Percentiles rank a stretch among this genome's conserved stretches.
Conservation (phyloP, 2,329 filamentous ascomycete genomes). For the Penicillium brevicompactum region DNA sequence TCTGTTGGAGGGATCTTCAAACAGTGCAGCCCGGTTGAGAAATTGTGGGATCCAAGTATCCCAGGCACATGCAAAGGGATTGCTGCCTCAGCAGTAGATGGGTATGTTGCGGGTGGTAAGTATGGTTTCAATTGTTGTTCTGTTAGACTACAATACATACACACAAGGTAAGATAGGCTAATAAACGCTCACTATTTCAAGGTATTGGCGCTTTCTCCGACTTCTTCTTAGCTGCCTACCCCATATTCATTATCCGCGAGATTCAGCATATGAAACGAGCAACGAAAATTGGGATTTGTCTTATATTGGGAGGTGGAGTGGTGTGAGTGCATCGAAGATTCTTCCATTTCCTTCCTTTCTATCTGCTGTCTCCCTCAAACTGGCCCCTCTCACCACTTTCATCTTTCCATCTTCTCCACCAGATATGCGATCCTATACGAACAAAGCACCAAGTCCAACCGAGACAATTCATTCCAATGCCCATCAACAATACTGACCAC, state of each 20-base stretch:
- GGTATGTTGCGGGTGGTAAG: background rate
- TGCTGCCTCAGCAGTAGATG: background rate
- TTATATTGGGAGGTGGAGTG: slow-evolving; percentile 21
- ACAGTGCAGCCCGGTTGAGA: background rate
- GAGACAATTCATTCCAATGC: too few relatives aligned
- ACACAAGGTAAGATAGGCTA: too few relatives aligned
- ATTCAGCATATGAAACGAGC: slow-evolving; percentile 19
- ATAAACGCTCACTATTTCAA: background rate
- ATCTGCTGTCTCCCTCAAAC: too few relatives aligned
- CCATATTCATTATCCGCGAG: slow-evolving; percentile 19
- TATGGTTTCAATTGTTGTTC: background rate
- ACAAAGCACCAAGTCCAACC: too few relatives aligned
- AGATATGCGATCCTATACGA: too few relatives aligned
- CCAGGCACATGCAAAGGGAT: background rate
- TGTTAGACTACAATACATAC: background rate
- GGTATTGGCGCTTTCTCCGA: slow-evolving; percentile 16
- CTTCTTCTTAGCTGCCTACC: slow-evolving; percentile 20
- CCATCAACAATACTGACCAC: background rate
- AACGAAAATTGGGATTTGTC: slow-evolving; percentile 19
- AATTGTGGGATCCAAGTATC: background rate
- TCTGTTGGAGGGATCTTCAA: background rate
- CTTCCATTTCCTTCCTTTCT: background rate
- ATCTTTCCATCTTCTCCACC: too few relatives aligned
- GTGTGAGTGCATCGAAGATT: slow-evolving; percentile 9
- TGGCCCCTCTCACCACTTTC: too few relatives aligned